phyloP scores from a whole-genome alignment of 306 rosid species.

The Canavalia gladiata region DNA sequence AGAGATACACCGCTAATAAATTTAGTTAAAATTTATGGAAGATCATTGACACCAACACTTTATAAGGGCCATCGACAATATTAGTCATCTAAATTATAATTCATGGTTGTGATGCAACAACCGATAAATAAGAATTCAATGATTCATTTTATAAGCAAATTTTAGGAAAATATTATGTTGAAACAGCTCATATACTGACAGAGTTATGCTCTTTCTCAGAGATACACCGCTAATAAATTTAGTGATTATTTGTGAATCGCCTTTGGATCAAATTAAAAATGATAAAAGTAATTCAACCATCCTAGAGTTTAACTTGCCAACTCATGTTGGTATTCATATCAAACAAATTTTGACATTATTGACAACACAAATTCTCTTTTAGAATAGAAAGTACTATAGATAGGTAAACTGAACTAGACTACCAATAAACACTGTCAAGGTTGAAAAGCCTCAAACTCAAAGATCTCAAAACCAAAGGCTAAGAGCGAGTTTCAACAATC shows the following conservation, averaged over 20 bases:
- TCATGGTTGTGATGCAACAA: background rate
- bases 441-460: constrained; percentile 36
- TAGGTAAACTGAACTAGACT: background rate
- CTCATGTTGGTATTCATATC: background rate
- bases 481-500: constrained; percentile 44
- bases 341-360: constrained; percentile 34
- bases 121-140: background rate
- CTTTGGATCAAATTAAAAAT: background rate
- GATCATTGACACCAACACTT: background rate
- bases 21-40: background rate
- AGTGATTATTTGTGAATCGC: background rate
- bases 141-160: background rate
- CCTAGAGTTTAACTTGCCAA: background rate
- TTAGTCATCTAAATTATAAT: background rate
- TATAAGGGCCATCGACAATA: too few relatives aligned
- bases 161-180: background rate
- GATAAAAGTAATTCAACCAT: background rate
- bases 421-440: constrained; percentile 13
- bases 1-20: background rate
- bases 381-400: too few relatives aligned
- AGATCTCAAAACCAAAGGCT: constrained; percentile 38
- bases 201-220: background rate
- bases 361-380: background rate
- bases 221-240: background rate
- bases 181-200: background rate